Evolutionary conservation across 768 basidiomycete genomes (phyloP).

Genomic region (Hemileccinum impolitum): DNA sequence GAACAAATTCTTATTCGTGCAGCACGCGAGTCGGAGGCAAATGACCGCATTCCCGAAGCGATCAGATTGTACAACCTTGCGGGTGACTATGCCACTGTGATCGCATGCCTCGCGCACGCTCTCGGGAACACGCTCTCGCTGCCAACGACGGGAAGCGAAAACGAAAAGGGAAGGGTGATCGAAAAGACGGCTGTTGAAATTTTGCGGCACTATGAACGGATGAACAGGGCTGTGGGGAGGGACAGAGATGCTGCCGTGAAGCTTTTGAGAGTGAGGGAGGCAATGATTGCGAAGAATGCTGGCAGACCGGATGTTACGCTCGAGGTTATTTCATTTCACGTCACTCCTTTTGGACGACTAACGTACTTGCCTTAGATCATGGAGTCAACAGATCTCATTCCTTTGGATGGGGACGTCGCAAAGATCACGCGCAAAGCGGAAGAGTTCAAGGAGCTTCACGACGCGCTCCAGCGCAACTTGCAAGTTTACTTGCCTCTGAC

Average conservation of each 20-base stretch:
- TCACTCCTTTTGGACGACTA: not conserved
- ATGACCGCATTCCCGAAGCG: conserved; percentile 83
- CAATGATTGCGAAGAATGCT: conserved; percentile 68
- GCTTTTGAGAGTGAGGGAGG: conserved; percentile 77
- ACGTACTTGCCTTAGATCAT: conserved; percentile 53
- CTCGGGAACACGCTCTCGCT: conserved; percentile 80
- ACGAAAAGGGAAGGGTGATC: conserved; percentile 60
- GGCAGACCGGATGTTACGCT: conserved; percentile 75
- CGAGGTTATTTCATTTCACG: conserved; percentile 47
- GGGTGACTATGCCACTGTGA: conserved; percentile 84
- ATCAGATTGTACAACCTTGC: conserved; percentile 96
- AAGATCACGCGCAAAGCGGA: conserved; percentile 85
- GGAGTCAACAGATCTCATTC: conserved; percentile 84
- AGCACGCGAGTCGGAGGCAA: conserved; percentile 77
- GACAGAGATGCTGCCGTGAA: conserved; percentile 72
- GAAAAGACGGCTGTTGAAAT: conserved; percentile 79
- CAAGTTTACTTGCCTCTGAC: conserved; percentile 84
- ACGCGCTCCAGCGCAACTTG: conserved; percentile 85
- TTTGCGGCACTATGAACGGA: conserved; percentile 74
- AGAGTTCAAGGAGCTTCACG: conserved; percentile 84
- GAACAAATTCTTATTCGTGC: conserved; percentile 80
- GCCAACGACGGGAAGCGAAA: conserved; percentile 45
- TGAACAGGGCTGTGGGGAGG: conserved; percentile 66
- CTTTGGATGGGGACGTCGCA: conserved; percentile 79
- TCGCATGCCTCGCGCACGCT: conserved; percentile 82